Evolutionary conservation across 345 rosid genomes (phyloP).

Genomic region (Nasturtium officinale): DNA sequence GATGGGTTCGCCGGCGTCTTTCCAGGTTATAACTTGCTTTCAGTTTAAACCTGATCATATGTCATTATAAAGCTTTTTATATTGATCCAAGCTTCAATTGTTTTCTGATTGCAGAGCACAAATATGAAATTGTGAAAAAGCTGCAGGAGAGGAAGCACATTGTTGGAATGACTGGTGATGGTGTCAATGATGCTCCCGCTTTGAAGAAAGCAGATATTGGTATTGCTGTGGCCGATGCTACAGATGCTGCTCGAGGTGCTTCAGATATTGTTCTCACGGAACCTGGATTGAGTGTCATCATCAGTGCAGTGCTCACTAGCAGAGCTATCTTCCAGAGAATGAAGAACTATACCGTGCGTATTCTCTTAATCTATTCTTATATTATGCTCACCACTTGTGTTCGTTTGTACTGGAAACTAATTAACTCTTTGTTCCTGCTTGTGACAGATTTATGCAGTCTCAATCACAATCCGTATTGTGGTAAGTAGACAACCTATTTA

Average conservation of each 20-base stretch:
- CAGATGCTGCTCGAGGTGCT: constrained; percentile 92
- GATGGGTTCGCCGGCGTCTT: constrained; percentile 96
- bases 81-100: constrained; percentile 14
- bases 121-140: constrained; percentile 78
- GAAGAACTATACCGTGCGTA: constrained; percentile 80
- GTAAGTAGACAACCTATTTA: constrained; percentile 28
- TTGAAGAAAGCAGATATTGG: constrained; percentile 88
- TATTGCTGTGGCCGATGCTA: constrained; percentile 90
- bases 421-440: constrained; percentile 11
- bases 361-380: constrained; percentile 10
- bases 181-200: constrained; percentile 94
- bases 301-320: constrained; percentile 90
- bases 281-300: constrained; percentile 90
- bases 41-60: constrained; percentile 6
- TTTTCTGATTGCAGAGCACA: constrained; percentile 64
- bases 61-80: not conserved
- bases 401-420: constrained; percentile 11
- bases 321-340: constrained; percentile 93
- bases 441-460: constrained; percentile 46
- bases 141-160: constrained; percentile 80
- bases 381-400: constrained; percentile 10
- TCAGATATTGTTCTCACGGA: constrained; percentile 91
- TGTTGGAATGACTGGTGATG: constrained; percentile 96
- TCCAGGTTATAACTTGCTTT: constrained; percentile 57
- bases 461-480: constrained; percentile 58